phyloP scores from a whole-genome alignment of 2,329 filamentous ascomycete genomes.

The Shiraia sp. region DNA sequence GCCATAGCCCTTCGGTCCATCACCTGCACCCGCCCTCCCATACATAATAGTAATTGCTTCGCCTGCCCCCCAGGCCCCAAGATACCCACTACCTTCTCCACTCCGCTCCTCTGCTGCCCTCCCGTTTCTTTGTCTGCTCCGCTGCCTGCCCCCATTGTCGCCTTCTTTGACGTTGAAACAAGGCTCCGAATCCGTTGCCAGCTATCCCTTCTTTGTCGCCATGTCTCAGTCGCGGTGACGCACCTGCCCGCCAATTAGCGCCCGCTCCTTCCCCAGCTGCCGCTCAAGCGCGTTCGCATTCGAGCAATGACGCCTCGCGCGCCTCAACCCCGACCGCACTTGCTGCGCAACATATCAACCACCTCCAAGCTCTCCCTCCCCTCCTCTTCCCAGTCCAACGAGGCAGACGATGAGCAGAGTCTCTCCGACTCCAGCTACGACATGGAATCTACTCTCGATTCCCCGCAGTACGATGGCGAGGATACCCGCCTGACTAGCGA shows the following conservation, averaged over 20 bases:
- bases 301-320: conserved; percentile 38
- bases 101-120: conserved; percentile 18
- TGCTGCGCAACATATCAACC: conserved; percentile 35
- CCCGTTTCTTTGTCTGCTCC: conserved; percentile 2
- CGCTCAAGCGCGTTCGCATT: conserved; percentile 11
- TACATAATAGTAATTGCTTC: conserved; percentile 4
- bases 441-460: conserved; percentile 38
- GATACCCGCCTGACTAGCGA: conserved; percentile 85
- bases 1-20: conserved; percentile 3
- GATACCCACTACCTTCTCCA: conserved; percentile 1
- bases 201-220: conserved; percentile 1
- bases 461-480: conserved; percentile 73
- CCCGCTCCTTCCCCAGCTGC: conserved; percentile 10
- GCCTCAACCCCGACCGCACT: conserved; percentile 28
- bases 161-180: background rate
- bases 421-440: conserved; percentile 32
- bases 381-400: conserved; percentile 45
- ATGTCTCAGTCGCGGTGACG: conserved; percentile 31
- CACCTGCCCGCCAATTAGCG: conserved; percentile 28
- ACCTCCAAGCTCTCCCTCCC: conserved; percentile 41
- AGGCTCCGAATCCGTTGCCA: background rate
- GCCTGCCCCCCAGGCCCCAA: background rate
- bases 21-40: conserved; percentile 5
- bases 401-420: conserved; percentile 51
- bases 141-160: background rate